Base-by-base conservation (phyloP, 176 grass and related monocot genomes). In the Ensete glaucum region DNA sequence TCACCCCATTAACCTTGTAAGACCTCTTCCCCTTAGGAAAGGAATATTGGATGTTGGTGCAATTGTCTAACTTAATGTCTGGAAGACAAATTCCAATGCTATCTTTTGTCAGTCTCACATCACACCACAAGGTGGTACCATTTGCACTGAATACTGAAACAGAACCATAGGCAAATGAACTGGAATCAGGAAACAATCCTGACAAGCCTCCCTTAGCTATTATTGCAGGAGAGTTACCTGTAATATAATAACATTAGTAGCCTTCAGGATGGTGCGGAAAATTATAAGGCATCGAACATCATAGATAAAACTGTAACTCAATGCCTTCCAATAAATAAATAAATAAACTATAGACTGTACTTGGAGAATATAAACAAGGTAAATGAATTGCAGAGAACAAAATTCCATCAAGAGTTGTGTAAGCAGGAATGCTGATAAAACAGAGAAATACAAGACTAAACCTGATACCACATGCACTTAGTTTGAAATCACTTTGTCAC, bases 151-250 rank as follows among this genome's bases (percentile, higher is more conserved):
- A 27, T 1, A 0, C 0, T 62, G 67, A 1, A 0, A 82, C 84
- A 14, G 80, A 89, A 1, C 0, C 0, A 12, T 85, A 98, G 43
- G 94, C 86, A 11, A 0, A 6, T 1, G 0, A 0, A 9, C 94
- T 93, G 76, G 88, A 98, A 83, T 93, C 94, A 8, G 90, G 94
- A 49, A 98, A 89, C 15, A 82, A 48, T n/a, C 94, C 94, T 12
- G 94, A 93, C 76, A 98, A 93, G 1, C 94, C 94, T 12, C 94
- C 94, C 82, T 83, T 50, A 4, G 88, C 88, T 75, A 98, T 80
- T 2, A 98, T 84, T 16, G 77, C 63, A 5, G 90, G 90, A 26
- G 63, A 9, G 0, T 85, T 74, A 54, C 95, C 95, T 98, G 90
- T 34, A 76, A 55, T 60, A 29, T 53, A 52, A 53, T 14, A 20